These are phyloP conservation scores for Elongisporangium undulatum DNA, from an alignment of 352 stramenopile species.

Conservation along the genomic window DNA sequence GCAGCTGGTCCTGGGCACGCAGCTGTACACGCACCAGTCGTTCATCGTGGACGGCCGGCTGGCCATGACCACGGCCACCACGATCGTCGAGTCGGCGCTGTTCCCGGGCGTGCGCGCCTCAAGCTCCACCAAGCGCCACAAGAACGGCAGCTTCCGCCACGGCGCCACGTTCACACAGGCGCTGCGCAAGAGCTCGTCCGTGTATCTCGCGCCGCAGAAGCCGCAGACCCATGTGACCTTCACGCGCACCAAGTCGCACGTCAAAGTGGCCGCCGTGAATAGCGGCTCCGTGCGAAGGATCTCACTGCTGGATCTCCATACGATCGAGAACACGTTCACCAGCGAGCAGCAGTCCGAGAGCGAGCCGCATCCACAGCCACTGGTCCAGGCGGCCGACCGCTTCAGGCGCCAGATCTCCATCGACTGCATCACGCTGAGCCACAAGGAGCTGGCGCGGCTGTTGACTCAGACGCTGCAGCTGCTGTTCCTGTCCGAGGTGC, in stretches of 20 bases:
- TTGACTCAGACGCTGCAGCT: constrained; percentile 16
- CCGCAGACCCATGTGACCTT: not conserved
- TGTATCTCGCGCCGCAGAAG: not conserved
- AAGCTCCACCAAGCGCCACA: not conserved
- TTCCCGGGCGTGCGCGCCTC: not conserved
- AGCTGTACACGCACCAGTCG: not conserved
- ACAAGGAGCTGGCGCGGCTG: constrained; percentile 26
- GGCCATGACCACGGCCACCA: not conserved
- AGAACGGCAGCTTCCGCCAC: not conserved
- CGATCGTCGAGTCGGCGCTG: not conserved
- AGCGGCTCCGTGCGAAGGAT: not conserved
- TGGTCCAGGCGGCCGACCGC: not conserved
- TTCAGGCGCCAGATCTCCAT: constrained; percentile 11
- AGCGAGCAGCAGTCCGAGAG: not conserved
- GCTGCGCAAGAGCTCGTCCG: not conserved
- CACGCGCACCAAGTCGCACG: not conserved
- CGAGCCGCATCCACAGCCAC: not conserved
- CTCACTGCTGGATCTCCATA: not conserved
- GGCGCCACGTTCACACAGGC: not conserved
- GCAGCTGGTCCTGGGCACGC: constrained; percentile 10
- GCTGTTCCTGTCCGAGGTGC: constrained; percentile 27
- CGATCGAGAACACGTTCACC: not conserved
- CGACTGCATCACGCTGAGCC: constrained; percentile 16
- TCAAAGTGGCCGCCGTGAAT: not conserved
- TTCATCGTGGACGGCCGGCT: constrained; percentile 2